These are phyloP conservation scores for Claviceps capensis DNA, from an alignment of 2,329 filamentous ascomycete species.

Conservation along the genomic window DNA sequence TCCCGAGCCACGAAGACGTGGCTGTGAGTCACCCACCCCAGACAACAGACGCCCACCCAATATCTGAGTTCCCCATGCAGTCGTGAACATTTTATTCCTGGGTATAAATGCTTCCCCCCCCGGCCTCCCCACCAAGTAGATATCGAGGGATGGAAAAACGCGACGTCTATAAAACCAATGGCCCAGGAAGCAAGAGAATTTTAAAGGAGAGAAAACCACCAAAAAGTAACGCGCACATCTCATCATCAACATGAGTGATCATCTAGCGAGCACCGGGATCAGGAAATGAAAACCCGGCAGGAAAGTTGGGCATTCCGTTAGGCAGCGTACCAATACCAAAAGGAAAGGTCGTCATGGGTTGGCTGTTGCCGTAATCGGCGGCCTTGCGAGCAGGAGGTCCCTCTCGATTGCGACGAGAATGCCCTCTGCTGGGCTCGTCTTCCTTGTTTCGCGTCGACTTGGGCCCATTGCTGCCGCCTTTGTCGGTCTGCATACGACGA, in stretches of 20 bases:
- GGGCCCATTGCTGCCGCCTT: slow-evolving; percentile 49
- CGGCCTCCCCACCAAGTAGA: neutral
- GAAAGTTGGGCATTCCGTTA: slow-evolving; percentile 30
- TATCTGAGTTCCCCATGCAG: neutral
- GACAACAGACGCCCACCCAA: slow-evolving; percentile 1
- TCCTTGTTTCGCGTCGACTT: slow-evolving; percentile 42
- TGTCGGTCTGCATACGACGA: slow-evolving; percentile 55
- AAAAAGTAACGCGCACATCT: neutral
- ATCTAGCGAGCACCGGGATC: slow-evolving; percentile 14
- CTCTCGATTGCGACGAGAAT: slow-evolving; percentile 16
- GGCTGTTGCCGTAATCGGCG: slow-evolving; percentile 9
- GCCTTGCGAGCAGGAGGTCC: slow-evolving; percentile 6
- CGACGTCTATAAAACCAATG: neutral
- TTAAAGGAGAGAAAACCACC: neutral
- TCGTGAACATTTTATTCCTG: slow-evolving; percentile 1
- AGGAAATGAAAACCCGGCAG: slow-evolving; percentile 25
- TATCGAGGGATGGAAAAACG: neutral
- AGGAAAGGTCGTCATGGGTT: slow-evolving; percentile 18
- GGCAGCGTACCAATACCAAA: slow-evolving; percentile 27
- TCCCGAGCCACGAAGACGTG: neutral
- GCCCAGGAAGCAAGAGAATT: neutral
- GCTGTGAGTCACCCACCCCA: neutral
- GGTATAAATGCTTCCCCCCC: neutral
- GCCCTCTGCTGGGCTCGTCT: slow-evolving; percentile 16
- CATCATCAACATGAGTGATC: neutral